Conservation (phyloP, 108 stramenopile species). For the Epithemia pelagica region DNA sequence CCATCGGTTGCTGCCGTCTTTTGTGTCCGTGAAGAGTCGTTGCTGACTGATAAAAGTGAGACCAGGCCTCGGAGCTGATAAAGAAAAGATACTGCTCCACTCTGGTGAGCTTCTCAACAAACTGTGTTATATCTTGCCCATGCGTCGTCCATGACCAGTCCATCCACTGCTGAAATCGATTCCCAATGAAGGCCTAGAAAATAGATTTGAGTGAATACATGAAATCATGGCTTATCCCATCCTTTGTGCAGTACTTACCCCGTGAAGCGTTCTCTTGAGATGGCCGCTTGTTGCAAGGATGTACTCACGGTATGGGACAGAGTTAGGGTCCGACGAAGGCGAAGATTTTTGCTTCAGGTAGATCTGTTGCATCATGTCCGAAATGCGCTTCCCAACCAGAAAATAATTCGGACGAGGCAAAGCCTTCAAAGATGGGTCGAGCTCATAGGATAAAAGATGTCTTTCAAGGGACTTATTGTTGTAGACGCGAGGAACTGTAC, state of each 20-base stretch:
- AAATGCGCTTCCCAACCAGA: not conserved
- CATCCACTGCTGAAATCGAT: not conserved
- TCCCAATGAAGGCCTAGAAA: not conserved
- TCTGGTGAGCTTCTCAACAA: not conserved
- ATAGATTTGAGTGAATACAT: not conserved
- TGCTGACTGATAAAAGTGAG: not conserved
- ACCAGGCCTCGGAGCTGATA: not conserved
- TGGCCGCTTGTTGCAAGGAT: not conserved
- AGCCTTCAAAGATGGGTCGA: not conserved
- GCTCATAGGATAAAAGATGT: not conserved
- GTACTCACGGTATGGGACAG: not conserved
- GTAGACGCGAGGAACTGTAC: constrained; percentile 57
- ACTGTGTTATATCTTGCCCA: not conserved
- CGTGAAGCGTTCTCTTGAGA: not conserved
- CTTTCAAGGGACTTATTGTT: constrained; percentile 61
- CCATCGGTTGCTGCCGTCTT: not conserved
- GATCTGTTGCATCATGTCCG: not conserved
- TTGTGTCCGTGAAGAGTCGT: not conserved
- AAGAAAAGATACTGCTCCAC: not conserved
- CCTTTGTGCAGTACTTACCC: not conserved
- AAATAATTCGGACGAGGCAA: not conserved
- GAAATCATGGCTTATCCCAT: not conserved
- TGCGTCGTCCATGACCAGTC: not conserved
- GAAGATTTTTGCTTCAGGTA: not conserved
- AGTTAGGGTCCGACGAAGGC: not conserved